Conservation (phyloP, 352 stramenopile species). For the Elongisporangium prolatum region DNA sequence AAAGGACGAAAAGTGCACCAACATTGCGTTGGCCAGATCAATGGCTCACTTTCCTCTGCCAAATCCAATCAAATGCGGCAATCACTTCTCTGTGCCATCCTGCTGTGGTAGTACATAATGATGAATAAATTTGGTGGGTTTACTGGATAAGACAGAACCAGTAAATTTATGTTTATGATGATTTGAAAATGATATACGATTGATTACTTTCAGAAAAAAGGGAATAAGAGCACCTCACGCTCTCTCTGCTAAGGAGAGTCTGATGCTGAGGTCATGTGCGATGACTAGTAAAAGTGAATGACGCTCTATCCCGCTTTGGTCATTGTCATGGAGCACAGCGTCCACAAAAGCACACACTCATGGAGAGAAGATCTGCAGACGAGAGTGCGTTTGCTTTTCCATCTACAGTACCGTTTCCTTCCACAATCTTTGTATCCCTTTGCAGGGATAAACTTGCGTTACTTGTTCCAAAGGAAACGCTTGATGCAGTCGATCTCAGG, state of each 20-base stretch:
- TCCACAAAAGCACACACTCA: background rate
- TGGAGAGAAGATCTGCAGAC: no score
- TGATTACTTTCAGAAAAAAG: background rate
- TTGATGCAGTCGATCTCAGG: background rate
- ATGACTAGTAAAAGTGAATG: no score
- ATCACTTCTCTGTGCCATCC: background rate
- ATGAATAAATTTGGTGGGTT: background rate
- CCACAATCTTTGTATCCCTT: background rate
- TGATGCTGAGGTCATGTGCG: background rate
- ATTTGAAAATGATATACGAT: background rate
- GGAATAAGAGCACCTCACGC: background rate
- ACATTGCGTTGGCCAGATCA: background rate
- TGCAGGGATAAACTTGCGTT: background rate
- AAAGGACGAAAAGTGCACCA: background rate
- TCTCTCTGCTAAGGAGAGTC: background rate
- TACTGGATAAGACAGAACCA: background rate
- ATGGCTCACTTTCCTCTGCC: background rate
- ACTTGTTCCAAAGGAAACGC: background rate
- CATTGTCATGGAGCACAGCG: background rate
- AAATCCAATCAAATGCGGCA: background rate
- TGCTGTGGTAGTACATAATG: background rate
- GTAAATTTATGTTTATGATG: background rate
- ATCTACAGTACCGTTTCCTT: background rate
- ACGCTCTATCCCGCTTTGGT: background rate
- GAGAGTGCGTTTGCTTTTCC: background rate